Evolutionary conservation across 2,329 filamentous ascomycete genomes (phyloP).

Genomic region (Penicillium sp.): DNA sequence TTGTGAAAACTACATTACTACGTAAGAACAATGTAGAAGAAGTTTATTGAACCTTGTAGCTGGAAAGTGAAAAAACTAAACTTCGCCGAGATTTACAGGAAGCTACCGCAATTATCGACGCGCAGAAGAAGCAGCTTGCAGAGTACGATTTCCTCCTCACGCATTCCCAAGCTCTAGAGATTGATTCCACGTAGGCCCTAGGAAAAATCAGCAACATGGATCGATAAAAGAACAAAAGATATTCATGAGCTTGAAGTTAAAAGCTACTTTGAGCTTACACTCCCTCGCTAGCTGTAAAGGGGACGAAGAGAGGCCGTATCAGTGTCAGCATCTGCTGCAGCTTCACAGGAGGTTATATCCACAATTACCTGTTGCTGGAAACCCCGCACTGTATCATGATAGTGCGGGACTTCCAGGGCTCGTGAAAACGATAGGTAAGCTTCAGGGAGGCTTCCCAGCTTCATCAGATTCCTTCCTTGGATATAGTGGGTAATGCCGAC

Average conservation of each 20-base stretch:
- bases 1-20: too few species aligned
- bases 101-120: conserved; percentile 6
- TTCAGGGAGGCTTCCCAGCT: conserved; percentile 8
- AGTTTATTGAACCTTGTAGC: not conserved
- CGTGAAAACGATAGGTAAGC: conserved; percentile 18
- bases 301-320: conserved; percentile 5
- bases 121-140: conserved; percentile 4
- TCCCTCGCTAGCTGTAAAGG: not conserved
- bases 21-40: too few species aligned
- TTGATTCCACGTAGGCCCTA: not conserved
- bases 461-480: conserved; percentile 17
- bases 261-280: not conserved
- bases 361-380: conserved; percentile 12
- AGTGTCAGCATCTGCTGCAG: not conserved
- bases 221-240: not conserved
- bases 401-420: conserved; percentile 14
- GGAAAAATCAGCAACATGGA: not conserved
- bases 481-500: conserved; percentile 19
- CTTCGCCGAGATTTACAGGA: conserved; percentile 5
- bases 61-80: conserved; percentile 2
- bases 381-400: conserved; percentile 13
- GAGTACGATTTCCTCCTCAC: conserved; percentile 15
- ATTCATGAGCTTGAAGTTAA: not conserved
- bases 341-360: conserved; percentile 1
- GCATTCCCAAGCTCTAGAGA: conserved; percentile 7